Base-by-base conservation (phyloP, 108 stramenopile species). In the Nitzschia palea region DNA sequence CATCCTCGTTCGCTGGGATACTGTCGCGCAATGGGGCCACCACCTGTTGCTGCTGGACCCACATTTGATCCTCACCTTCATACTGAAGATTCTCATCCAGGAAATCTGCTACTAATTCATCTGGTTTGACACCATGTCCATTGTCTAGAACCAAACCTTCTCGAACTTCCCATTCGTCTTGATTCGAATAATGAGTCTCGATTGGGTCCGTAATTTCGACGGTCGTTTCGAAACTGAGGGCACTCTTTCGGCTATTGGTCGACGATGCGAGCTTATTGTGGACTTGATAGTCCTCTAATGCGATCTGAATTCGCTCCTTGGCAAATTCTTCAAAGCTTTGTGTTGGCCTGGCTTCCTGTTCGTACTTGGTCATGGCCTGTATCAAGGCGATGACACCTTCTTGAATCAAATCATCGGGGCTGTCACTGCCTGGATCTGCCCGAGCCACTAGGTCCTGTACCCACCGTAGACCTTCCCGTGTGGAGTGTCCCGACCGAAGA, bases 311-410 rank as follows among this genome's bases (percentile, higher is more conserved):
- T 12, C 47, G 34, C n/a, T 75, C 45, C 40, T 70, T 64, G 40
- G 81, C 83, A 48, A 78, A 86, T 17, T 65, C 26, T 65, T 83
- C 80, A 63, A 86, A 86, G 6, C 62, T 50, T 50, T 71, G 50
- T 6, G 73, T 68, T 1, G 70, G 70, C 9, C 61, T 59, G 2
- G 60, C 44, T 57, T 70, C 40, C 26, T 65, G 56, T 65, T 72
- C 35, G 47, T 71, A 84, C 5, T 65, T 62, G 15, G 44, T 73
- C 65, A 82, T 80, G 65, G 83, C 76, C 27, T 69, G 65, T 52
- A 87, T 71, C 23, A 87, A 53, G 0, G 83, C 83, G 25, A 84
- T 70, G 56, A 87, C 71, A 9, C 86, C 86, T 58, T 87, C 86
- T 63, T 87, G 86, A 47, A 84, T 70, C 51, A 84, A 54, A 50